Base-by-base conservation (phyloP, 495 filamentous ascomycete genomes). In the Penicillium diatomitis region DNA sequence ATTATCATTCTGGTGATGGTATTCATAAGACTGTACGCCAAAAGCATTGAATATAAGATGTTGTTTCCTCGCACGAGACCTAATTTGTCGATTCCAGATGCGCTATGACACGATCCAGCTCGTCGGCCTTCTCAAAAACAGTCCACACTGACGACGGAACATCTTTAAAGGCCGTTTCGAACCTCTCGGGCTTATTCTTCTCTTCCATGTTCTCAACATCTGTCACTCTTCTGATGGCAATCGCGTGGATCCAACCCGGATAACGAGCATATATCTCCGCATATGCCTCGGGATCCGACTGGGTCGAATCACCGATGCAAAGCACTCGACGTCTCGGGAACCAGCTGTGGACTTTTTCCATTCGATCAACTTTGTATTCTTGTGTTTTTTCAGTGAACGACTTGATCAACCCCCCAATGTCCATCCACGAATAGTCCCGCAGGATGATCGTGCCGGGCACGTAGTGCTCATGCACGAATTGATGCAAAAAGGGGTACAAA, bases 221-320 rank as follows among this genome's bases (percentile, higher is more conserved):
- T 33, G 72, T 80, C 10, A 95, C 90, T 53, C 84, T 88, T 7
- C 91, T 76, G 50, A 96, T 95, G 52, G 82, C 82, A 37, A 97
- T 89, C 9, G 81, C 72, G 54, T 80, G 77, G 39, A 96, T 78
- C 86, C 88, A 96, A 3, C 73, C 77, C 0, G 81, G 81, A 55
- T 83, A 75, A 51, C 60, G 64, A 54, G 64, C 68, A 64, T 77
- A 90, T 66, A 81, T 77, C 60, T 86, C 79, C 31, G 82, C 91
- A 59, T 96, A 96, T 0, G 87, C 80, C 64, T 96, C 91, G 0
- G 91, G 90, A 58, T 97, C 91, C 29, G 76, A 83, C 66, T 97
- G 91, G 8, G 91, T 96, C 34, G 83, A 88, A 61, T 97, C 91
- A 0, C 91, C 91, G 51, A 97, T 79, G 55, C 81, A 84, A 27